Evolutionary conservation across 768 basidiomycete genomes (phyloP).

Genomic region (Phaeotremella fagi): DNA sequence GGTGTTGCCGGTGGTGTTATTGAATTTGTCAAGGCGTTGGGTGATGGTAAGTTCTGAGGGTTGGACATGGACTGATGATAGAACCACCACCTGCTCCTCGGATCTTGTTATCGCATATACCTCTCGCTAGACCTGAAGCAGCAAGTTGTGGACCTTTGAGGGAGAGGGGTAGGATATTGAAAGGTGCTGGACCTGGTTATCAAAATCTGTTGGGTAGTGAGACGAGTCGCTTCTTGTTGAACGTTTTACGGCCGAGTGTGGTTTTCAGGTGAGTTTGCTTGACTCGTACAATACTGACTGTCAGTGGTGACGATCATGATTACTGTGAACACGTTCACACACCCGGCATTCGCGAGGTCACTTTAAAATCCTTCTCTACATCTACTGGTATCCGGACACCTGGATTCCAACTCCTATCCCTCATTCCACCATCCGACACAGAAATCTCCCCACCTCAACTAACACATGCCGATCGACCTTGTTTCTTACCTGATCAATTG

Average conservation of each 20-base stretch:
- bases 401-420: slow-evolving; percentile 83
- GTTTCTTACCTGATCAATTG: slow-evolving; percentile 78
- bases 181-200: slow-evolving; percentile 73
- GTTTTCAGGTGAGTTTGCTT: slow-evolving; percentile 62
- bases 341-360: slow-evolving; percentile 62
- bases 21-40: slow-evolving; percentile 46
- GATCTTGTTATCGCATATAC: slow-evolving; percentile 82
- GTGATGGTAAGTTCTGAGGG: slow-evolving; percentile 28
- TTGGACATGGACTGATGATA: slow-evolving; percentile 11
- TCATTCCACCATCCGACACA: slow-evolving; percentile 53
- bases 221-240: slow-evolving; percentile 63
- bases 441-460: slow-evolving; percentile 37
- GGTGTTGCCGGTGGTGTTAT: slow-evolving; percentile 47
- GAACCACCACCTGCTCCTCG: slow-evolving; percentile 52
- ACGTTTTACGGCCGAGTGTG: slow-evolving; percentile 60
- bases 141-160: slow-evolving; percentile 70
- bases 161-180: slow-evolving; percentile 65
- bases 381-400: slow-evolving; percentile 78
- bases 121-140: slow-evolving; percentile 68
- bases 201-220: slow-evolving; percentile 68
- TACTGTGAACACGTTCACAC: slow-evolving; percentile 74
- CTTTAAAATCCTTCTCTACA: slow-evolving; percentile 85
- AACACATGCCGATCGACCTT: slow-evolving; percentile 62
- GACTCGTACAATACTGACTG: background rate
- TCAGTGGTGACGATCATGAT: slow-evolving; percentile 89